A percentile compares a stretch with the other conserved stretches of the same genome.
phyloP scores from a whole-genome alignment of 139 green algal species.

The Chlamydomonas eustigma region DNA sequence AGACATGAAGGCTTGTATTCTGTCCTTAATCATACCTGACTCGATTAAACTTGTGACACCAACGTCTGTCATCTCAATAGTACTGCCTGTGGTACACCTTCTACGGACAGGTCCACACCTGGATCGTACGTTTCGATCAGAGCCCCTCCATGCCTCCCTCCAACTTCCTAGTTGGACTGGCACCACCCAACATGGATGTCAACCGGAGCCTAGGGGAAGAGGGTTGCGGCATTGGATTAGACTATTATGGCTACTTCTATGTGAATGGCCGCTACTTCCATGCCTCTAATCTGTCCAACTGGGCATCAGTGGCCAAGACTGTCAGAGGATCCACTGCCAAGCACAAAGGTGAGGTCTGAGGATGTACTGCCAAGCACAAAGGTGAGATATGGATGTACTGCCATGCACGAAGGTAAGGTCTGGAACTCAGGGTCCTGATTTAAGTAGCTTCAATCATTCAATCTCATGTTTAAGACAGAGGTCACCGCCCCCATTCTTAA shows the following conservation, averaged over 20 bases:
- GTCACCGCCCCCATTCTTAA: no score
- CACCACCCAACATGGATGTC: conserved; percentile 52
- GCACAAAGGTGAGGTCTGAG: conserved; percentile 15
- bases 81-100: neutral
- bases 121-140: conserved; percentile 48
- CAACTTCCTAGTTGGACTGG: conserved; percentile 62
- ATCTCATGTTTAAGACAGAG: no score
- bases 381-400: conserved; percentile 12
- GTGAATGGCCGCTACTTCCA: conserved; percentile 63
- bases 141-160: conserved; percentile 9
- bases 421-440: no score
- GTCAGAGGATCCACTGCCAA: conserved; percentile 14
- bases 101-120: conserved; percentile 30
- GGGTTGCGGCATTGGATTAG: conserved; percentile 55
- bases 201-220: conserved; percentile 47
- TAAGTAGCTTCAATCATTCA: no score
- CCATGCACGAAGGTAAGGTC: neutral
- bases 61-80: no score
- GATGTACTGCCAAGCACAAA: conserved; percentile 17
- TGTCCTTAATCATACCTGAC: no score
- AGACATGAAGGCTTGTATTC: no score
- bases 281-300: conserved; percentile 49
- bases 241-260: conserved; percentile 66
- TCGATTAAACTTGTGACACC: no score
- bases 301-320: conserved; percentile 21